Conservation (phyloP, 805 yeast genomes). For the Schizosaccharomyces japonicus region DNA sequence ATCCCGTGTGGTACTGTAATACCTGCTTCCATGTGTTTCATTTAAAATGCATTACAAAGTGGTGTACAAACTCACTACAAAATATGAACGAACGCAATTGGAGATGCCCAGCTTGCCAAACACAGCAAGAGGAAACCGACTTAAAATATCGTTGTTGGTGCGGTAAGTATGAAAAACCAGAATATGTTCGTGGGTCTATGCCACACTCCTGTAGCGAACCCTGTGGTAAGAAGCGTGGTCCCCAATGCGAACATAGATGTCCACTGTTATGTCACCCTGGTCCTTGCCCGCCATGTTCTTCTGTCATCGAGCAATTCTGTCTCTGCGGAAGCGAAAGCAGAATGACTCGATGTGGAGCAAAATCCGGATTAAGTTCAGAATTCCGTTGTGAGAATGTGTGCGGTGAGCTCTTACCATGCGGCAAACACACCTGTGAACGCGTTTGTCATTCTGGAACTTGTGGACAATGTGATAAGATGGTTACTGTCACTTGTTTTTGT, state of each 20-base stretch:
- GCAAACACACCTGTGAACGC: slow-evolving; percentile 37
- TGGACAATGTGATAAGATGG: slow-evolving; percentile 36
- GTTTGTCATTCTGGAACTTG: slow-evolving; percentile 66
- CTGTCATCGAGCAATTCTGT: slow-evolving; percentile 51
- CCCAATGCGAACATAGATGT: slow-evolving; percentile 45
- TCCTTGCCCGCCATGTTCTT: slow-evolving; percentile 59
- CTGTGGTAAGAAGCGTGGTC: slow-evolving; percentile 30
- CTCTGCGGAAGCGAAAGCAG: slow-evolving; percentile 44
- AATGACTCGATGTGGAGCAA: slow-evolving; percentile 49
- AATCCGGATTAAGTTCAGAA: background rate
- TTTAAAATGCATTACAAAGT: slow-evolving; percentile 55
- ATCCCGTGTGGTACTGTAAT: slow-evolving; percentile 57
- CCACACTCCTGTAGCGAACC: slow-evolving; percentile 84
- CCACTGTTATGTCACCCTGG: slow-evolving; percentile 69
- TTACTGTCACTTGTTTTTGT: slow-evolving; percentile 46
- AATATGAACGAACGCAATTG: slow-evolving; percentile 19
- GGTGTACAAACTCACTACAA: slow-evolving; percentile 54
- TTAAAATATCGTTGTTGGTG: slow-evolving; percentile 64
- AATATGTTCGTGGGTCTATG: slow-evolving; percentile 20
- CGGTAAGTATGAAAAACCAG: slow-evolving; percentile 49
- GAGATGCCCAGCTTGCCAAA: slow-evolving; percentile 75
- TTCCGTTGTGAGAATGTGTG: slow-evolving; percentile 39
- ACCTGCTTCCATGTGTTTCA: slow-evolving; percentile 69
- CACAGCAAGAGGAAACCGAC: slow-evolving; percentile 24
- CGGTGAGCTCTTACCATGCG: slow-evolving; percentile 41